Percentiles rank a stretch among this genome's conserved stretches.
These are phyloP conservation scores for Myxozyma geophila DNA, from an alignment of 805 yeast species.

Conservation along the genomic window DNA sequence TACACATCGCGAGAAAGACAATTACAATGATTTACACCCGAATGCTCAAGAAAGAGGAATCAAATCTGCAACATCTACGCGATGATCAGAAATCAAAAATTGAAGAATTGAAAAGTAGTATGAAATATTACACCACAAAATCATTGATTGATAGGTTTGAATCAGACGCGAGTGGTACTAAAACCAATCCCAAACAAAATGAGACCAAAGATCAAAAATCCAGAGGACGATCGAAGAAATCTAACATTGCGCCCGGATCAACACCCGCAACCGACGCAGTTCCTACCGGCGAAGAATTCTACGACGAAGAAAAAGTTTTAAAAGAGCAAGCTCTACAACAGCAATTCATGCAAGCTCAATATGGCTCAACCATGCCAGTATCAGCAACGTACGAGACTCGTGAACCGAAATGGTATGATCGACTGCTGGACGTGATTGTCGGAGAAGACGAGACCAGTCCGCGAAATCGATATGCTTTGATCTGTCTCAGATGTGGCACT, in stretches of 20 bases:
- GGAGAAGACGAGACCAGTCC: constrained; percentile 71
- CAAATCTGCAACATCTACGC: constrained; percentile 46
- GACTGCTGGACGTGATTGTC: constrained; percentile 50
- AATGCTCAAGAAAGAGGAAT: constrained; percentile 39
- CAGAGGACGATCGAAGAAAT: background rate
- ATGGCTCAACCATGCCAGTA: background rate
- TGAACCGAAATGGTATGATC: constrained; percentile 49
- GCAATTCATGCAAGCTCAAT: constrained; percentile 10
- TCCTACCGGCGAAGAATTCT: constrained; percentile 8
- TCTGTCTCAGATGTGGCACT: constrained; percentile 64
- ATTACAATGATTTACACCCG: constrained; percentile 32
- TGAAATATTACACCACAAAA: constrained; percentile 76
- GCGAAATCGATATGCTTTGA: constrained; percentile 68
- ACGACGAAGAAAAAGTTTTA: background rate
- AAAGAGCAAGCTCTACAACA: constrained; percentile 6
- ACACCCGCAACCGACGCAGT: background rate
- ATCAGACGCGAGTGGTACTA: constrained; percentile 55
- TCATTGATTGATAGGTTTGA: constrained; percentile 74
- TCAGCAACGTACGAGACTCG: background rate
- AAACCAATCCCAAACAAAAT: background rate
- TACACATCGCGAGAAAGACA: constrained; percentile 15
- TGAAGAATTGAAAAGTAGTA: constrained; percentile 68
- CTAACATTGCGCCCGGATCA: background rate
- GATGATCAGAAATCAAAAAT: constrained; percentile 58
- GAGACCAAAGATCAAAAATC: background rate